These are phyloP conservation scores for Pseudodiploospora longispora DNA, from an alignment of 2,329 filamentous ascomycete species.

Conservation along the genomic window DNA sequence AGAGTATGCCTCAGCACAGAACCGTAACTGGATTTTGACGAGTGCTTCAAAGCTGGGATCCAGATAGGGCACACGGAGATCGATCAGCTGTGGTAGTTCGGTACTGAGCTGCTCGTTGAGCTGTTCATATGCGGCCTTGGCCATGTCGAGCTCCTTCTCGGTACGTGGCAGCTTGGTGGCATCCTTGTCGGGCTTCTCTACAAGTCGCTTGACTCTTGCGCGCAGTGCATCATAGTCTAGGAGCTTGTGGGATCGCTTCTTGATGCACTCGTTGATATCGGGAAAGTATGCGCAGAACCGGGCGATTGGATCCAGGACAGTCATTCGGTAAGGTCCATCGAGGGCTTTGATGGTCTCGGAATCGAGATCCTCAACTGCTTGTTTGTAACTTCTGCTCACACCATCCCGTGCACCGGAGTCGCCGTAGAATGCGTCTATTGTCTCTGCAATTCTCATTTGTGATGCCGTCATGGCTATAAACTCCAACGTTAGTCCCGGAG, in stretches of 20 bases:
- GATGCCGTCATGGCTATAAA: slow-evolving; percentile 87
- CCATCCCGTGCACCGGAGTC: slow-evolving; percentile 92
- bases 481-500: background rate
- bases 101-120: slow-evolving; percentile 92
- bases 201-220: slow-evolving; percentile 91
- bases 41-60: slow-evolving; percentile 96
- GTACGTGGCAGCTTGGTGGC: slow-evolving; percentile 90
- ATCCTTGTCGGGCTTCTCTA: slow-evolving; percentile 98
- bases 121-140: slow-evolving; percentile 87
- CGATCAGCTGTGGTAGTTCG: slow-evolving; percentile 91
- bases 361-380: slow-evolving; percentile 94
- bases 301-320: slow-evolving; percentile 90
- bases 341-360: slow-evolving; percentile 97
- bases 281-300: slow-evolving; percentile 98
- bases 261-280: slow-evolving; percentile 98
- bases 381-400: slow-evolving; percentile 94
- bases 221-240: slow-evolving; percentile 96
- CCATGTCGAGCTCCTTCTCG: slow-evolving; percentile 94
- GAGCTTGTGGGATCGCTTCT: slow-evolving; percentile 97
- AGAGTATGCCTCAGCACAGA: slow-evolving; percentile 95
- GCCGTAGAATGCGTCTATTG: slow-evolving; percentile 98
- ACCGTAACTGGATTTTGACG: slow-evolving; percentile 95
- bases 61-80: slow-evolving; percentile 91
- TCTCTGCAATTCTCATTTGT: slow-evolving; percentile 98
- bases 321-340: slow-evolving; percentile 89